These are phyloP conservation scores for Plasmodium gaboni DNA, from an alignment of 169 alveolate species.

Conservation along the genomic window DNA sequence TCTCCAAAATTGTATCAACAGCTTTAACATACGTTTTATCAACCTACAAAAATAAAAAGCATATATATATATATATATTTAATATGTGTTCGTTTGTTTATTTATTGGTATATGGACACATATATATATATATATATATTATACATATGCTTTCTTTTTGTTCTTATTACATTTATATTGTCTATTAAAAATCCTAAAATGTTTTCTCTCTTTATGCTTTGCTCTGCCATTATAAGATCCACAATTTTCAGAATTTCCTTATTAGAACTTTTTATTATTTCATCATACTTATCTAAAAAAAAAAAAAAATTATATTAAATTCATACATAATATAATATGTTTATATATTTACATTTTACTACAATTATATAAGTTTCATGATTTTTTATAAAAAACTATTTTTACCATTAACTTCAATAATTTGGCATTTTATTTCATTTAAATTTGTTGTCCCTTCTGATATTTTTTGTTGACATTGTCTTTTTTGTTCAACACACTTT, in stretches of 20 bases:
- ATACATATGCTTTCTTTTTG: neutral
- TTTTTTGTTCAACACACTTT: conserved; percentile 48
- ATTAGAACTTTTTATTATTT: conserved; percentile 70
- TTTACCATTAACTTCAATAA: conserved; percentile 73
- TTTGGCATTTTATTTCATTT: conserved; percentile 58
- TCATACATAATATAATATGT: neutral
- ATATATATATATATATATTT: neutral
- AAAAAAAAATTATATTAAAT: neutral
- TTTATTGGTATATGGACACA: conserved; percentile 20
- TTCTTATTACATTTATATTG: conserved; percentile 54
- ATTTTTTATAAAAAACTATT: neutral
- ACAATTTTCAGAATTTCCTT: conserved; percentile 70
- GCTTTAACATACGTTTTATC: conserved; percentile 66
- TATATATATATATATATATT: neutral
- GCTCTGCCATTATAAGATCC: conserved; percentile 40
- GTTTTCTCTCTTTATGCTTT: conserved; percentile 53
- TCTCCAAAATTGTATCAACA: conserved; percentile 64
- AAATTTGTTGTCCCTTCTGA: conserved; percentile 68
- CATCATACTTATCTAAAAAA: conserved; percentile 60
- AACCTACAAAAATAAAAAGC: conserved; percentile 21
- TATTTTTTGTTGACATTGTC: conserved; percentile 66
- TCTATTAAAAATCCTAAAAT: conserved; percentile 66
- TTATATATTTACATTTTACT: neutral
- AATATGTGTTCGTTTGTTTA: neutral
- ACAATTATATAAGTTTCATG: neutral